Base-by-base conservation (phyloP, 129 eudicot genomes). In the Kitagawia praeruptora region DNA sequence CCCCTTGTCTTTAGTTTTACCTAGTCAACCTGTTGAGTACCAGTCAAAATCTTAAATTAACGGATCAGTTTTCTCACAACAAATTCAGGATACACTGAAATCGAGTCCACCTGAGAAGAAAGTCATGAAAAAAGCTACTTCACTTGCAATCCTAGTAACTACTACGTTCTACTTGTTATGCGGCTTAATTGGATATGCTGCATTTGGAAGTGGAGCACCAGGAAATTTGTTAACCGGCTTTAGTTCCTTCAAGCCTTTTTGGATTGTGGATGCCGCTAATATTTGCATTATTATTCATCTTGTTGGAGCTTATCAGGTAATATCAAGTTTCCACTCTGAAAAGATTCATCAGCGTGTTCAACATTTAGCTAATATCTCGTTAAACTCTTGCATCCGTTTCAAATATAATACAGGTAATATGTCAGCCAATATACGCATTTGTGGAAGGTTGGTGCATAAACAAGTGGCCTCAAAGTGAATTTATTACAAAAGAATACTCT, bases 291-390 rank as follows among this genome's bases (percentile, higher is more conserved):
- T 67, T 31, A 34, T 67, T 31, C 73, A 67, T 31, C 73, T 67
- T 28, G 73, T 67, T 15, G 73, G 73, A 67, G 73, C 73, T 34
- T 67, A 67, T 67, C 73, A 67, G 42, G 73, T 67, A 31, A 67
- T 67, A 67, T 67, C 3, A 31, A 23, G 31, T 27, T 28, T 31
- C 42, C 11, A n/a, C 34, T n/a, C 69, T n/a, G 37, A 9, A 61
- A 58, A 67, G 23, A 67, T 67, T 67, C 73, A 31, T 67, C 2
- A 67, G 7, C 41, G 4, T 67, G 41, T 31, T 34, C 23, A 67
- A 31, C 39, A 10, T 67, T 67, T 67, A 27, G 41, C 39, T 31
- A 31, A 67, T 28, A 13, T 34, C 39, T 27, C 73, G 21, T 13
- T 13, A 4, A 13, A 31, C 72, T 10, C 72, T 28, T 66, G 8